phyloP scores from a whole-genome alignment of 2,329 filamentous ascomycete genomes.

The Aspergillus tanneri region DNA sequence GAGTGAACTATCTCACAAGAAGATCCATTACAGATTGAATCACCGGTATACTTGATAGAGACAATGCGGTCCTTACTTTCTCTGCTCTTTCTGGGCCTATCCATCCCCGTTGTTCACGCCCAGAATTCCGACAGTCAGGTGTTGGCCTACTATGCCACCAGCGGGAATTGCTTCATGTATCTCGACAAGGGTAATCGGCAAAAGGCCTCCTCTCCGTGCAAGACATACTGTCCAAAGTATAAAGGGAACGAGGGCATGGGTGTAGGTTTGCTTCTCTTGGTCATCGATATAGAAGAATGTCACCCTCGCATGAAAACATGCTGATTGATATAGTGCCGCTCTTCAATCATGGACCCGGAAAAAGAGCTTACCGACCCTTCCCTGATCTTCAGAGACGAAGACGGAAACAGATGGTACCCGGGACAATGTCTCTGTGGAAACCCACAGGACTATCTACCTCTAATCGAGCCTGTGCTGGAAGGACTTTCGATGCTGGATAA shows the following conservation, averaged over 20 bases:
- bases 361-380: neutral
- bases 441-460: neutral
- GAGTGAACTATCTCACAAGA: too few relatives aligned
- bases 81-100: neutral
- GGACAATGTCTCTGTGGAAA: neutral
- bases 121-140: neutral
- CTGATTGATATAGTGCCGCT: neutral
- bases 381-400: neutral
- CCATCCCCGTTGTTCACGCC: neutral
- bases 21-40: too few relatives aligned
- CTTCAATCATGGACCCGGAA: neutral
- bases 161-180: neutral
- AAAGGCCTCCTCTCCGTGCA: neutral
- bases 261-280: neutral
- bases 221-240: neutral
- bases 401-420: neutral
- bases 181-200: neutral
- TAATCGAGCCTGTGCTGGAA: neutral
- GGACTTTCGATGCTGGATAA: neutral
- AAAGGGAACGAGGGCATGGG: constrained; percentile 1
- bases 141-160: neutral
- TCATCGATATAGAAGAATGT: too few relatives aligned
- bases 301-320: too few relatives aligned
- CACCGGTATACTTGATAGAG: too few relatives aligned
- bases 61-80: neutral